These are phyloP conservation scores for Orobanche coerulescens DNA, from an alignment of 257 asterid genomes.

Conservation along the genomic window DNA sequence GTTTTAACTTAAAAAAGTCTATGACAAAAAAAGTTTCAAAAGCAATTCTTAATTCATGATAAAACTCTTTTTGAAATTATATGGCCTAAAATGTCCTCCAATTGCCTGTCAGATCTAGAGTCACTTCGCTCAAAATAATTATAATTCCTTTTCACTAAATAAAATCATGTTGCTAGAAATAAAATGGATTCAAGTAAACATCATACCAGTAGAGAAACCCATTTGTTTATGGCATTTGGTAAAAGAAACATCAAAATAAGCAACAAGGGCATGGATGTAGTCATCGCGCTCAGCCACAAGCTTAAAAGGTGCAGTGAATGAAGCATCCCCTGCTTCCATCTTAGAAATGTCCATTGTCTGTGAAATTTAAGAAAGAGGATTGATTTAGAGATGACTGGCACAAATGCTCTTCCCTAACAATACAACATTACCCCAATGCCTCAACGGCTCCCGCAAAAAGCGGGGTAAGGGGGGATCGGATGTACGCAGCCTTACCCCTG, in stretches of 20 bases:
- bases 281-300: slow-evolving; percentile 91
- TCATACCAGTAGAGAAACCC: slow-evolving; percentile 91
- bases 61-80: neutral
- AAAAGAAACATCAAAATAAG: slow-evolving; percentile 89
- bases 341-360: slow-evolving; percentile 97
- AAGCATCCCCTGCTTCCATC: slow-evolving; percentile 78
- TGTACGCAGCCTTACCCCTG: too few relatives aligned
- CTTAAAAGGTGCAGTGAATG: slow-evolving; percentile 94
- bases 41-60: neutral
- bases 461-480: too few relatives aligned
- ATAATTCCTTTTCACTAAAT: neutral
- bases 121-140: neutral
- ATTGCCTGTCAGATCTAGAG: neutral
- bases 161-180: neutral
- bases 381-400: neutral
- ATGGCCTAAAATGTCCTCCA: neutral
- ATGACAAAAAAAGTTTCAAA: neutral
- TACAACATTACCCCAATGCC: too few relatives aligned
- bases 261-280: slow-evolving; percentile 94
- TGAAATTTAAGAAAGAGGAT: slow-evolving; percentile 3
- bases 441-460: too few relatives aligned
- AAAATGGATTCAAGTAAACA: slow-evolving; percentile 2
- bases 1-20: neutral
- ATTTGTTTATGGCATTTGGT: slow-evolving; percentile 73
- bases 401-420: neutral